A percentile compares a stretch with the other conserved stretches of the same genome.
Evolutionary conservation across 73 alveolate species (phyloP).

Genomic region (Paramecium biaurelia): DNA sequence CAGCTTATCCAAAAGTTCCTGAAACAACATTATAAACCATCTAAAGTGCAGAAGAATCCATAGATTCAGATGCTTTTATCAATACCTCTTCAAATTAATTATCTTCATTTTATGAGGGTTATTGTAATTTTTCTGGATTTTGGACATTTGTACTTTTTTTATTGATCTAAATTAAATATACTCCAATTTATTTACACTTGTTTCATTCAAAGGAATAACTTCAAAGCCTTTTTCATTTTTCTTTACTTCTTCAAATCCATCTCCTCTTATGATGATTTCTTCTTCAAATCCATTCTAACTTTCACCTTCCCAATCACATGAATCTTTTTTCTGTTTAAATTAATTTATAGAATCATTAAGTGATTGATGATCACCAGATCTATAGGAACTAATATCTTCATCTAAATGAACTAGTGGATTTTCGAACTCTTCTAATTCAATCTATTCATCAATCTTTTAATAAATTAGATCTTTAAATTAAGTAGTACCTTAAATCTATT

Average conservation of each 20-base stretch:
- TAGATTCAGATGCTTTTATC: neutral
- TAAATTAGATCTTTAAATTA: neutral
- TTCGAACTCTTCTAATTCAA: conserved; percentile 9
- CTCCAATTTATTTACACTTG: neutral
- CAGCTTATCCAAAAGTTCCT: conserved; percentile 18
- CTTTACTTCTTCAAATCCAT: conserved; percentile 3
- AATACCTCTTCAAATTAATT: neutral
- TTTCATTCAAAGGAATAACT: neutral
- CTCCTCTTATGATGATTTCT: neutral
- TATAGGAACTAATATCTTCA: conserved; percentile 47
- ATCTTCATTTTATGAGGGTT: neutral
- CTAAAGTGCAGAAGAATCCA: neutral
- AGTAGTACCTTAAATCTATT: neutral
- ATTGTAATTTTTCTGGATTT: neutral
- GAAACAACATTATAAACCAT: neutral
- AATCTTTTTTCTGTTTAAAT: neutral
- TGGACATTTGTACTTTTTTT: neutral
- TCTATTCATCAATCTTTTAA: neutral
- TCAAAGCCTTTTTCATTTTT: conserved; percentile 24
- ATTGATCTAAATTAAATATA: neutral
- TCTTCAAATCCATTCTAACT: conserved; percentile 33
- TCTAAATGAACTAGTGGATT: conserved; percentile 10
- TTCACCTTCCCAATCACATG: conserved; percentile 37
- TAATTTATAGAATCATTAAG: neutral
- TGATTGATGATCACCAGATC: conserved; percentile 35